phyloP scores from a whole-genome alignment of 352 stramenopile species.

The Thraustochytrium striatum region DNA sequence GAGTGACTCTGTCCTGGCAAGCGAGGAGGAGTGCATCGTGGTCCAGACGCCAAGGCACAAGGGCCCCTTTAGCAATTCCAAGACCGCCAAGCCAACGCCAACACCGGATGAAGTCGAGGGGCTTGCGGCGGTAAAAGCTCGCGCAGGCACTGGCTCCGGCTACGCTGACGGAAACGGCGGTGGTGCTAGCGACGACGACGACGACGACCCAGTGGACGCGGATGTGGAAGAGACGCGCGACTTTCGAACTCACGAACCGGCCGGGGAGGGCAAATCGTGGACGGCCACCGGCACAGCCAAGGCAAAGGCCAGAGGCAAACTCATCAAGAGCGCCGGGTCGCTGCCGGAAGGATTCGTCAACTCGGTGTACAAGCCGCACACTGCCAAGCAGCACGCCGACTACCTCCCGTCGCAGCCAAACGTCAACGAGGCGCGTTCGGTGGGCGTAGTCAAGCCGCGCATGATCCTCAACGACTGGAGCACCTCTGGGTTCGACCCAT shows the following conservation, averaged over 20 bases:
- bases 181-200: background rate
- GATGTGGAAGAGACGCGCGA: slow-evolving; percentile 12
- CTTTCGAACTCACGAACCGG: slow-evolving; percentile 29
- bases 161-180: background rate
- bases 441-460: slow-evolving; percentile 77
- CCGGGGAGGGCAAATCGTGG: slow-evolving; percentile 8
- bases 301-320: slow-evolving; percentile 2
- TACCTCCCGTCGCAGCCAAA: slow-evolving; percentile 62
- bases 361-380: slow-evolving; percentile 57
- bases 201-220: background rate
- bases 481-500: slow-evolving; percentile 80
- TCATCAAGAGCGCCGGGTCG: slow-evolving; percentile 12
- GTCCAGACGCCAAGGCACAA: background rate
- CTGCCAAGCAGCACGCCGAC: slow-evolving; percentile 56
- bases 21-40: slow-evolving; percentile 12
- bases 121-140: background rate
- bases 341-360: slow-evolving; percentile 60
- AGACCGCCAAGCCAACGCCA: slow-evolving; percentile 9
- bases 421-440: slow-evolving; percentile 71
- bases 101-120: slow-evolving; percentile 26
- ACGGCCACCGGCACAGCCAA: slow-evolving; percentile 21
- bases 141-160: background rate
- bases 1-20: too few species aligned
- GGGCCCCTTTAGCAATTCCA: background rate
- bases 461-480: slow-evolving; percentile 80